Base-by-base conservation (phyloP, 768 basidiomycete species). In the Podaxis sp. region DNA sequence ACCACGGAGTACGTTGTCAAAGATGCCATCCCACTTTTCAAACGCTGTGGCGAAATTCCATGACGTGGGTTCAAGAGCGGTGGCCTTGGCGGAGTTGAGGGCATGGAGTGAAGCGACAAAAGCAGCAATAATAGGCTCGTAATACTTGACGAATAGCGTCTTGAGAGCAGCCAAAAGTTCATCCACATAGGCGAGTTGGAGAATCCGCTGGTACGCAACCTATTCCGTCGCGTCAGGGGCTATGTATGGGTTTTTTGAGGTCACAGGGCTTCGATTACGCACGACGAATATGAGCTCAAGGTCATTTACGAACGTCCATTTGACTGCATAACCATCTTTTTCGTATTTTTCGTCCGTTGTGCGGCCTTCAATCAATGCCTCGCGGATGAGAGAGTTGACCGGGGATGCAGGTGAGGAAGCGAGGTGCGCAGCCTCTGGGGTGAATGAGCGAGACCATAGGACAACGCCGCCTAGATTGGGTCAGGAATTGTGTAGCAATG, bases 211-310 rank as follows among this genome's bases (percentile, higher is more conserved):
- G 78, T 97, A 98, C 41, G 95, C 94, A 58, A 96, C 94, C 94
- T 96, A 69, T 8, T 13, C 19, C 15, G 63, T 36, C 12, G 2
- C 9, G n/a, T 46, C 19, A 46, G 43, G n/a, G 43, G n/a, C n/a
- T 46, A 19, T 46, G 43, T 46, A 19, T 2, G 2, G 6, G 15
- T 13, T 9, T 22, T 46, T 46, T 46, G 5, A 19, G 29, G 33
- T 33, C 33, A 33, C 33, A 33, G 33, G 33, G 33, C 33, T 47
- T 37, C 13, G 24, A 46, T 57, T 49, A 80, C 91, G 67, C 69
- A 96, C 95, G 72, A 97, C 96, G 70, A 99, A 98, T 59, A 98
- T 96, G 68, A 99, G 83, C 65, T 96, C 96, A 50, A 98, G 81
- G 65, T 96, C 94, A 72, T 99, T 99, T 33, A 92, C 89, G 69